Evolutionary conservation across 352 stramenopile species (phyloP).

Genomic region (Plasmopara viticola): DNA sequence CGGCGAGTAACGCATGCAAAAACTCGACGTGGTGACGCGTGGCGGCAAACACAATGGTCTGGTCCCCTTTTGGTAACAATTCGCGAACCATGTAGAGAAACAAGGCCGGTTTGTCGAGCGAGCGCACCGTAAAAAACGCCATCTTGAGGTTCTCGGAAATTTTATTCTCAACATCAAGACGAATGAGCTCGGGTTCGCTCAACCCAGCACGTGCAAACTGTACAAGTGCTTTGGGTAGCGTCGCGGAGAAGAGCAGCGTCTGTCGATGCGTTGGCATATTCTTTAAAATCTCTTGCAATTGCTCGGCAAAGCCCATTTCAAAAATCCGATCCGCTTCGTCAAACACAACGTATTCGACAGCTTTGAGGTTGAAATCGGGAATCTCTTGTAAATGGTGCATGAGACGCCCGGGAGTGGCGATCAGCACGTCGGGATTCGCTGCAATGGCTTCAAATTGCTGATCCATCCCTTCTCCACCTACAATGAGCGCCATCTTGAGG

Average conservation of each 20-base stretch:
- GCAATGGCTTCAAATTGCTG: conserved; percentile 95
- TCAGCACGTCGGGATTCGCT: conserved; percentile 90
- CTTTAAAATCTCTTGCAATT: conserved; percentile 92
- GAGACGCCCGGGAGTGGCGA: conserved; percentile 92
- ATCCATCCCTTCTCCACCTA: conserved; percentile 98
- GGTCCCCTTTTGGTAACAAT: conserved; percentile 87
- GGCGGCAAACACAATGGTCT: conserved; percentile 98
- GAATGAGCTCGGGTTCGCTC: conserved; percentile 94
- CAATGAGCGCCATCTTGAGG: conserved; percentile 90
- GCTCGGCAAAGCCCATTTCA: conserved; percentile 99
- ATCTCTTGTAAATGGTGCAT: conserved; percentile 94
- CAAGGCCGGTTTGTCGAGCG: conserved; percentile 92
- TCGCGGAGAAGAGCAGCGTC: conserved; percentile 95
- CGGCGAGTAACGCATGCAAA: conserved; percentile 89
- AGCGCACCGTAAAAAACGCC: conserved; percentile 95
- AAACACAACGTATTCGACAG: conserved; percentile 93
- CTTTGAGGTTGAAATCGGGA: conserved; percentile 89
- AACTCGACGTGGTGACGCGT: conserved; percentile 99
- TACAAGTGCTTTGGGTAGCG: conserved; percentile 95
- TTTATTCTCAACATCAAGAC: conserved; percentile 97
- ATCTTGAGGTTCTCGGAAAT: conserved; percentile 97
- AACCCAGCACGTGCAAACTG: conserved; percentile 98
- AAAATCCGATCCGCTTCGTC: conserved; percentile 99
- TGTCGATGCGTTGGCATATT: conserved; percentile 84
- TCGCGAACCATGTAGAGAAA: conserved; percentile 95